A percentile compares a stretch with the other conserved stretches of the same genome.
Evolutionary conservation across 176 grass and related monocot genomes (phyloP).

Genomic region (Avena atlantica): DNA sequence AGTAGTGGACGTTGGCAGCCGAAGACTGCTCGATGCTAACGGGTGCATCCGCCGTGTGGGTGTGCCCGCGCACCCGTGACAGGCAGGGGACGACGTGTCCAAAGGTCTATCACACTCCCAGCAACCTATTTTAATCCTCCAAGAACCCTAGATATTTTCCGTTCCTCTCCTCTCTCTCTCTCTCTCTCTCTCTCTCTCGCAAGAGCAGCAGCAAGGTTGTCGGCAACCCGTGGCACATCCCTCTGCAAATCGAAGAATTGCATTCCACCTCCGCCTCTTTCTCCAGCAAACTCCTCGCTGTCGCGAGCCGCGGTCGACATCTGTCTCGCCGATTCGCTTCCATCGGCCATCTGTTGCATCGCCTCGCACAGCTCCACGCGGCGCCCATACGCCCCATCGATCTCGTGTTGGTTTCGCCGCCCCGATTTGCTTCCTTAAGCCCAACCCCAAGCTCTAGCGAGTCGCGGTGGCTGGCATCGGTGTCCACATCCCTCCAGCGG

Average conservation of each 20-base stretch:
- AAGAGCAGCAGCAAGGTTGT: not conserved
- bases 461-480: not conserved
- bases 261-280: not conserved
- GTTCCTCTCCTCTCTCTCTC: not conserved
- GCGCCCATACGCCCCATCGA: not conserved
- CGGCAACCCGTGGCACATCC: not conserved
- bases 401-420: not conserved
- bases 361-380: not conserved
- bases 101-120: slow-evolving; percentile 21
- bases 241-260: not conserved
- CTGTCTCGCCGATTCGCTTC: slow-evolving; percentile 27
- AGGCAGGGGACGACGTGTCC: slow-evolving; percentile 37
- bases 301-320: slow-evolving; percentile 8
- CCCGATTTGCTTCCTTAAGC: not conserved
- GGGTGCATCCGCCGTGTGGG: not conserved
- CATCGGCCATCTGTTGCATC: not conserved
- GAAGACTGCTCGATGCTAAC: too few species aligned
- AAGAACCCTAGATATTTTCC: not conserved
- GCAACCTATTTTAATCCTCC: slow-evolving; percentile 39
- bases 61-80: not conserved
- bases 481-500: not conserved
- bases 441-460: not conserved
- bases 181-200: not conserved
- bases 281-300: not conserved
- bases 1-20: too few species aligned